Conservation (phyloP, 139 green algal genomes). For the Pleodorina starrii region DNA sequence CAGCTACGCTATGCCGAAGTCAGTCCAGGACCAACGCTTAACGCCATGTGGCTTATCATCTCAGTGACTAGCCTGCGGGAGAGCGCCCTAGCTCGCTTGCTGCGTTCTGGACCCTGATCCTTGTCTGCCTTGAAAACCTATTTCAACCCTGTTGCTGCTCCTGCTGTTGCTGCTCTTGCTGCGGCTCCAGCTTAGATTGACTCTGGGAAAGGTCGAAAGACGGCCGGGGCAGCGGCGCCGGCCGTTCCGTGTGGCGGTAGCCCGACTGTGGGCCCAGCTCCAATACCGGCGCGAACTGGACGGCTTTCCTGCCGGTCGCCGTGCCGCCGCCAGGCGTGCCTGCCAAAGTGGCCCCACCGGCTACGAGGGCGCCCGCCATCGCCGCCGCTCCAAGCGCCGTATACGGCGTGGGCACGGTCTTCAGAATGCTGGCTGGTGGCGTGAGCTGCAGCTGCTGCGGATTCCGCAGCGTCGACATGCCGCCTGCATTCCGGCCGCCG, state of each 20-base stretch:
- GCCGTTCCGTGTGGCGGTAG: background rate
- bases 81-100: too few relatives aligned
- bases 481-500: too few relatives aligned
- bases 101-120: too few relatives aligned
- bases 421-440: conserved; percentile 35
- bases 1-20: too few relatives aligned
- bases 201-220: background rate
- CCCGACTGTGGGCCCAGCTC: conserved; percentile 44
- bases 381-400: background rate
- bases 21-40: too few relatives aligned
- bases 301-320: background rate
- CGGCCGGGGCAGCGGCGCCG: background rate
- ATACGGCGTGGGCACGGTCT: conserved; percentile 14
- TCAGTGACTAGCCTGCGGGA: too few relatives aligned
- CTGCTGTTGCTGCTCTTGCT: background rate
- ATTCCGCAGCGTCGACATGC: background rate
- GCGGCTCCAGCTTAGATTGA: background rate
- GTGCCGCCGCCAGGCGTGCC: background rate
- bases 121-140: too few relatives aligned
- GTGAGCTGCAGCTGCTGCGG: background rate
- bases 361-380: background rate
- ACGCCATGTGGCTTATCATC: too few relatives aligned
- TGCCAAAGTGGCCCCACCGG: too few relatives aligned
- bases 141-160: background rate
- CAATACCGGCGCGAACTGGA: conserved; percentile 31